Evolutionary conservation across 495 filamentous ascomycete species (phyloP).

Genomic region (Pseudevernia furfuracea): DNA sequence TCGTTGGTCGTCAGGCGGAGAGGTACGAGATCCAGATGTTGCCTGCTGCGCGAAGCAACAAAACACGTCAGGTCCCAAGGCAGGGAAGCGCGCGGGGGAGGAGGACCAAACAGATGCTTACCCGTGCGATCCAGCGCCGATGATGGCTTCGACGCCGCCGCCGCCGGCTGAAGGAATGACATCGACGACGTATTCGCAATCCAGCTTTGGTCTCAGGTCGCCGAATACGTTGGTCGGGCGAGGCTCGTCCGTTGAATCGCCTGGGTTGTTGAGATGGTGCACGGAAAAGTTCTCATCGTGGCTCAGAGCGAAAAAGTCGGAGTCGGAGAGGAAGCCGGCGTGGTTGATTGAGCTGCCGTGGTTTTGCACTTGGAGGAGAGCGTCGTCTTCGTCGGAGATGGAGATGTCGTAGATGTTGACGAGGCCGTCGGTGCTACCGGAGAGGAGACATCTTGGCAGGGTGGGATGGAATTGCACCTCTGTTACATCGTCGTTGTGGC

Average conservation of each 20-base stretch:
- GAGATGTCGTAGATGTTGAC: conserved; percentile 75
- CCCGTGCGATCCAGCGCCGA: conserved; percentile 56
- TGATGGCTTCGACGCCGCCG: conserved; percentile 31
- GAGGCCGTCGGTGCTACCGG: conserved; percentile 86
- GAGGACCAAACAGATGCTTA: conserved; percentile 24
- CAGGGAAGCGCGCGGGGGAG: neutral
- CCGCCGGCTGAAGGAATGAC: conserved; percentile 51
- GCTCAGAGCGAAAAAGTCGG: conserved; percentile 64
- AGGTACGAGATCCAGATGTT: conserved; percentile 61
- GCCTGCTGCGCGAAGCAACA: conserved; percentile 38
- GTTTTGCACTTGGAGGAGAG: conserved; percentile 79
- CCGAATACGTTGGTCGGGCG: conserved; percentile 56
- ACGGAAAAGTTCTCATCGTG: conserved; percentile 76
- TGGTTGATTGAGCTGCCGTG: conserved; percentile 76
- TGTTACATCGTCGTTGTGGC: conserved; percentile 89
- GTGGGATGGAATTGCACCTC: conserved; percentile 77
- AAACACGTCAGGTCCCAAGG: neutral
- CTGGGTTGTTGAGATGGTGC: conserved; percentile 56
- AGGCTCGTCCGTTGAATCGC: conserved; percentile 35
- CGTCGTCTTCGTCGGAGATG: conserved; percentile 75
- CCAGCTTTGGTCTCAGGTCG: conserved; percentile 62
- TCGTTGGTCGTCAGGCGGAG: conserved; percentile 44
- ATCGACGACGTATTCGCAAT: conserved; percentile 78
- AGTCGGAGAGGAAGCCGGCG: conserved; percentile 65
- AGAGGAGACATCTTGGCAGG: conserved; percentile 62